Evolutionary conservation across 2,329 filamentous ascomycete genomes (phyloP).

Genomic region (Fusarium proliferatum): DNA sequence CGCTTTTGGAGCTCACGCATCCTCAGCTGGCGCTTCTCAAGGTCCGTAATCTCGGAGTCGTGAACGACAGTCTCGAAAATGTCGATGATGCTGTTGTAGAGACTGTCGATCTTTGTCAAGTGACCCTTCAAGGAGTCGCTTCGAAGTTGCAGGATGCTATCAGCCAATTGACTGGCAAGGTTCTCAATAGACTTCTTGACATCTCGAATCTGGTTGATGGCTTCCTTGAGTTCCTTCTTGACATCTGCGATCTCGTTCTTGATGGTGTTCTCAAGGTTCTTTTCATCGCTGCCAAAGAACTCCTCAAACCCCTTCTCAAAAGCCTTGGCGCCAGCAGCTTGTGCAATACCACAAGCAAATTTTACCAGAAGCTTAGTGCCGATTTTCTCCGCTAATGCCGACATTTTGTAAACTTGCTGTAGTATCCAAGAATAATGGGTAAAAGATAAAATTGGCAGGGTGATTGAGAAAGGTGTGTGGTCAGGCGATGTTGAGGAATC

Average conservation of each 20-base stretch:
- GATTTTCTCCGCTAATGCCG: not conserved
- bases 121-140: not conserved
- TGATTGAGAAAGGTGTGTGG: too few species aligned
- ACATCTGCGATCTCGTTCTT: not conserved
- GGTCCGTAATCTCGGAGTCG: accelerated
- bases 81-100: not conserved
- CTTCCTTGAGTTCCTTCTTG: not conserved
- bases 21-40: not conserved
- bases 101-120: not conserved
- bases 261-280: too few species aligned
- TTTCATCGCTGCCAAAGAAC: not conserved
- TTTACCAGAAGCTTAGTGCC: not conserved
- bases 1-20: accelerated
- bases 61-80: not conserved
- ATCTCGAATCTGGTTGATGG: accelerated
- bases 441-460: accelerated
- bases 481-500: too few species aligned
- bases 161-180: accelerated
- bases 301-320: not conserved
- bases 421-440: accelerated
- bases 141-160: not conserved
- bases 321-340: accelerated
- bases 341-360: accelerated
- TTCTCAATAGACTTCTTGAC: not conserved
- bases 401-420: not conserved